Evolutionary conservation across 164 flowering plant species (phyloP), one percentile per base, ranked within the genome.

Genomic region (Magnolia sinica): DNA sequence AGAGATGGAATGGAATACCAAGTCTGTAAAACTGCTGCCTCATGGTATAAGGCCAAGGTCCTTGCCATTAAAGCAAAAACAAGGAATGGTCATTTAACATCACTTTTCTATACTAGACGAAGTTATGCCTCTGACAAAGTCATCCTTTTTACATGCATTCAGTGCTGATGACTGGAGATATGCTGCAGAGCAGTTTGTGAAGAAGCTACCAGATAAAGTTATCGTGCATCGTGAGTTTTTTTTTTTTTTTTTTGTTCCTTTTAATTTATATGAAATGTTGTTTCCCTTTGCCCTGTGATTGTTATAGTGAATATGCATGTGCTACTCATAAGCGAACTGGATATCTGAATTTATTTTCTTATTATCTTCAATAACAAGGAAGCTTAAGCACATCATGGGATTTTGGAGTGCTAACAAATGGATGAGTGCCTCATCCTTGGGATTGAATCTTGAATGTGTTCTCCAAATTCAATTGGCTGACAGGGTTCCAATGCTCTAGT

Each of bases 151-250:
- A 16, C 31, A 9, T 80, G 70, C 78, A 31, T 85, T 64, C 79
- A 92, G 99, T 86, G 86, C 97, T 68, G 85, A 85, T 27, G 98
- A 96, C 82, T 96, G 98, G 98, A 88, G 83, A 86, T 96, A 85
- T 87, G 98, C 92, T 52, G 95, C 94, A 11, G 87, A 91, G 81
- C 95, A 96, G 85, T 91, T 96, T 82, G 93, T 92, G 77, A 89
- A 91, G 83, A 89, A 79, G 87, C 87, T 88, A 75, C 96, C 98
- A 29, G 90, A 90, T 78, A 87, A 89, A 88, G 97, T 96, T 63
- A 82, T 94, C 49, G 98, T 96, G 73, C 99, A 96, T 77, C 83
- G 99, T 94, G 78, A 90, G 98, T 76, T 70, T 50, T 24, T 69
- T 31, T 24, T 24, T 69, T 31, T 24, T 50, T 88, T 49, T 5